Percentiles rank a stretch among this genome's conserved stretches.
phyloP scores from a whole-genome alignment of 1,284 basidiomycete genomes.

The Acaromyces ingoldii region DNA sequence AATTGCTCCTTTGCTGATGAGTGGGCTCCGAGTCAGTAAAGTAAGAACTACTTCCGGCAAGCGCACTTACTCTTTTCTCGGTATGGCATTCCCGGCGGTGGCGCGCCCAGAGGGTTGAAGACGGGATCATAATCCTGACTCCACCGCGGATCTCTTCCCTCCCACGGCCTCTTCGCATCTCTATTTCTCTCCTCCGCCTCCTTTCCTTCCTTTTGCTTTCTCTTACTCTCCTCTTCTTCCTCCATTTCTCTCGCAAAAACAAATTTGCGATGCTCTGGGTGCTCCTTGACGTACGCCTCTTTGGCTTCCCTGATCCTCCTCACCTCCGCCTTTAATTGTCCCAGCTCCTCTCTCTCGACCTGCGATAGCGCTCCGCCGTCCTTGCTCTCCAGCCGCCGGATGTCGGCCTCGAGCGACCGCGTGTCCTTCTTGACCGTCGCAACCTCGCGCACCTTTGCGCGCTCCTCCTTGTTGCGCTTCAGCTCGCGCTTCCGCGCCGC shows the following conservation, averaged over 20 bases:
- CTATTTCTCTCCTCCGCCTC: constrained; percentile 66
- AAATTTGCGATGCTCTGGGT: constrained; percentile 16
- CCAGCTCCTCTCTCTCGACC: constrained; percentile 1
- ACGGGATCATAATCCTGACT: constrained; percentile 88
- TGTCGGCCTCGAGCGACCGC: not conserved
- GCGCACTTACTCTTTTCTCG: constrained; percentile 58
- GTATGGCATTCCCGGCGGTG: constrained; percentile 94
- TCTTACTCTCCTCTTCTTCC: constrained; percentile 5
- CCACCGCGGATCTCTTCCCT: constrained; percentile 48
- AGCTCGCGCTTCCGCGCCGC: constrained; percentile 32
- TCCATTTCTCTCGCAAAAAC: constrained; percentile 53
- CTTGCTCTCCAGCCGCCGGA: constrained; percentile 1
- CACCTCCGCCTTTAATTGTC: constrained; percentile 15
- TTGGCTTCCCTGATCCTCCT: constrained; percentile 17
- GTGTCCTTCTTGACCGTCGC: constrained; percentile 2
- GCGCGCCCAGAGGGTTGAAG: constrained; percentile 90
- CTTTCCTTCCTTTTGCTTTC: constrained; percentile 16
- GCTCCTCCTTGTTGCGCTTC: constrained; percentile 44
- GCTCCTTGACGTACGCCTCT: constrained; percentile 14
- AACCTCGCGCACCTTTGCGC: constrained; percentile 37
- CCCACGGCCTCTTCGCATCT: constrained; percentile 56
- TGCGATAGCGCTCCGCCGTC: not conserved
- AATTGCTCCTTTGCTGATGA: constrained; percentile 5
- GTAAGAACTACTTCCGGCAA: constrained; percentile 8
- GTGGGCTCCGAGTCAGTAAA: not conserved